Conservation (phyloP, 1,284 basidiomycete genomes). For the Ustilago lituana region DNA sequence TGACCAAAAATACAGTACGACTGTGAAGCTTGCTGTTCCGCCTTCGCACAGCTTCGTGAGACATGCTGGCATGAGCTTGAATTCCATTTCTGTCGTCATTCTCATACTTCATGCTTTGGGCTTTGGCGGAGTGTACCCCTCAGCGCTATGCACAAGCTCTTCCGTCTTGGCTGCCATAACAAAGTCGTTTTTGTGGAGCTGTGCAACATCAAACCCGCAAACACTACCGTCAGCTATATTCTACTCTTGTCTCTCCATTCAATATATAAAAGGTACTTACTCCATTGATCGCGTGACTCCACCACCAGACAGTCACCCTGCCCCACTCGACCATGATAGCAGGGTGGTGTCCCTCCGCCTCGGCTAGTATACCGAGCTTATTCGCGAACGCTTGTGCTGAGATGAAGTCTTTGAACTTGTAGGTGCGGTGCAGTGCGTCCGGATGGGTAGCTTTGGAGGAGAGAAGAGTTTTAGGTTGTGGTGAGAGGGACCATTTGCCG, state of each 20-base stretch:
- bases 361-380: conserved; percentile 52
- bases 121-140: conserved; percentile 51
- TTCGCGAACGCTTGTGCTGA: conserved; percentile 53
- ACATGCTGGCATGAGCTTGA: too few relatives aligned
- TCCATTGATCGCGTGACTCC: conserved; percentile 64
- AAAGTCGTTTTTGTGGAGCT: conserved; percentile 66
- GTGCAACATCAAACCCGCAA: neutral
- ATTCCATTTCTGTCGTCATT: neutral
- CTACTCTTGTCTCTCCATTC: too few relatives aligned
- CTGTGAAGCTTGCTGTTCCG: too few relatives aligned
- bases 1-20: too few relatives aligned
- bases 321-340: conserved; percentile 64
- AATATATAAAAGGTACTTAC: conserved; percentile 47
- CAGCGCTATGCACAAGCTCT: conserved; percentile 45
- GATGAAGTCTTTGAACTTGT: conserved; percentile 58
- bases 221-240: too few relatives aligned
- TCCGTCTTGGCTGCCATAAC: conserved; percentile 66
- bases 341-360: conserved; percentile 61
- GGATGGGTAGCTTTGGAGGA: conserved; percentile 20
- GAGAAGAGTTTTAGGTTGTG: conserved; percentile 43
- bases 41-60: too few relatives aligned
- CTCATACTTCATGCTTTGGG: conserved; percentile 8
- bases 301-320: conserved; percentile 63
- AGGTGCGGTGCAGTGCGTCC: conserved; percentile 52
- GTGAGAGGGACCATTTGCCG: conserved; percentile 49